Conservation (phyloP, 345 rosid species). For the Acer campestre region DNA sequence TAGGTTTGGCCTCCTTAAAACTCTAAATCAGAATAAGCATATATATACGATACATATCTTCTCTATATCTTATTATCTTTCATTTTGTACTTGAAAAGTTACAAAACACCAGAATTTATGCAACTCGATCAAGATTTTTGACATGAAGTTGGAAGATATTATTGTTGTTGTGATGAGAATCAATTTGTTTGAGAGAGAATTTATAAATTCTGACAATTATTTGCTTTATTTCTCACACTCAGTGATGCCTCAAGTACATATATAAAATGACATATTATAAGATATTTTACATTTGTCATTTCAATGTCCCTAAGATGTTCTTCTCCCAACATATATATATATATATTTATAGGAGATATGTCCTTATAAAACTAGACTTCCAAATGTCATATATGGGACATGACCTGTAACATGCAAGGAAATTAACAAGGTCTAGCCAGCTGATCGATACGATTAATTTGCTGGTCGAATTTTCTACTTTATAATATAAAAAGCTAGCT, state of each 20-base stretch:
- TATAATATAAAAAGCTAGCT: too few relatives aligned
- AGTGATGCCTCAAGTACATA: not conserved
- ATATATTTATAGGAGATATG: not conserved
- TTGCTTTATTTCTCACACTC: conserved; percentile 3
- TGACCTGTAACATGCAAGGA: not conserved
- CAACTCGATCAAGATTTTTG: conserved; percentile 1
- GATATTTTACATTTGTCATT: not conserved
- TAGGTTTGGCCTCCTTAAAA: not conserved
- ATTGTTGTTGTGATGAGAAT: not conserved
- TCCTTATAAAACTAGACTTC: not conserved
- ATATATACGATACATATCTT: not conserved
- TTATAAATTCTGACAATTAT: not conserved
- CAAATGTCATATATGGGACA: not conserved
- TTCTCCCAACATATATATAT: not conserved
- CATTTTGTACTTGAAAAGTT: not conserved
- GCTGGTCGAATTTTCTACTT: not conserved
- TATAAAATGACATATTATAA: not conserved
- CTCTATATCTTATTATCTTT: not conserved
- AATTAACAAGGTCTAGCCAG: not conserved
- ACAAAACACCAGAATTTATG: conserved; percentile 3
- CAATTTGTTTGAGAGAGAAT: not conserved
- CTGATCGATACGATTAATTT: not conserved
- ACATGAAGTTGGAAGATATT: not conserved
- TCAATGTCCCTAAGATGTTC: conserved; percentile 14
- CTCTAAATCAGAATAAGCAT: not conserved